Base-by-base conservation (phyloP, 345 rosid genomes). In the Gossypium mustelinum region DNA sequence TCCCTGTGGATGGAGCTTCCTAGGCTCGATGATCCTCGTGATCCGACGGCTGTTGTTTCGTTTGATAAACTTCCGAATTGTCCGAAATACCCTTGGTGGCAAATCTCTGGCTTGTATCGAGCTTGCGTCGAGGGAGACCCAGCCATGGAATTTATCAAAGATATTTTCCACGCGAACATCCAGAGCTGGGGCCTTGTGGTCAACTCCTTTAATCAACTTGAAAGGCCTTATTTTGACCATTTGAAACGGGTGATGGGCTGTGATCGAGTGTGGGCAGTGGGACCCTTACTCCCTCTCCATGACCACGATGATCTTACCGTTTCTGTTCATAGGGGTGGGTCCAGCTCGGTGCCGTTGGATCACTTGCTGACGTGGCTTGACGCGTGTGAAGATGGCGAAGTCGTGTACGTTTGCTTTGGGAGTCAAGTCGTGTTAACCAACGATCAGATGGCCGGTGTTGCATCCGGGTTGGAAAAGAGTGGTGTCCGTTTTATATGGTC, bases 361-460 rank as follows among this genome's bases (percentile, higher is more conserved):
- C 75, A 77, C 43, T 24, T 91, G 51, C 48, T 78, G 83, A 75
- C 81, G 63, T 89, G 93, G 92, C 90, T 93, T 0, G 92, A 91
- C 65, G 55, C 62, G 7, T 76, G 86, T n/a, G 73, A 70, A 11
- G 88, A 87, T 20, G 51, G 56, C 8, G 68, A 81, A 1, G 94
- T 93, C 12, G 84, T 93, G 6, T 93, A 93, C 69, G 83, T 91
- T 3, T 88, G 95, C 81, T 93, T 91, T 11, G 97, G 95, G 45
- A 93, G 93, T 83, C 90, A 77, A 73, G 60, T 78, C 8, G 77
- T 79, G 76, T 75, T 93, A 87, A 78, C 81, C 2, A 57, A 78
- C 5, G 59, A 79, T 11, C 93, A 91, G 71, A 79, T 74, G 73
- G 83, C 64, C 8, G 84, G 39, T 9, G 67, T 91, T 2, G 93